These are phyloP conservation scores for Hericium alpestre DNA, from an alignment of 768 basidiomycete genomes.

Conservation along the genomic window DNA sequence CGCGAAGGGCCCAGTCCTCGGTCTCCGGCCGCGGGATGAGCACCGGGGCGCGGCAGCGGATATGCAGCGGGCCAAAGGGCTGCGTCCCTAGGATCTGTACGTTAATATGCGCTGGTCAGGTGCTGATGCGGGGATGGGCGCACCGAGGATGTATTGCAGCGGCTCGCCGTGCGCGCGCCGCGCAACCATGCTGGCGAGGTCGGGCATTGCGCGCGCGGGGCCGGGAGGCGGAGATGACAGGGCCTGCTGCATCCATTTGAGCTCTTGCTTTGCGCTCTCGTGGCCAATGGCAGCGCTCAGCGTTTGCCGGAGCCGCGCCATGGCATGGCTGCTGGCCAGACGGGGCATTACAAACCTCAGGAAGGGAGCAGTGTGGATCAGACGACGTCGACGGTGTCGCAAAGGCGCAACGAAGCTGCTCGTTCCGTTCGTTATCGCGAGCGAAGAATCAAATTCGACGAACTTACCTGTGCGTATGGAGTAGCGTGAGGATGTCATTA, in stretches of 20 bases:
- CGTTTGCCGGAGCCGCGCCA: conserved; percentile 13
- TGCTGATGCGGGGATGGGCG: conserved; percentile 12
- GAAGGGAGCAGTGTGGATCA: too few species aligned
- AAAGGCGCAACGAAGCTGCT: too few species aligned
- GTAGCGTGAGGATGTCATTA: too few species aligned
- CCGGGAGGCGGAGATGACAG: conserved; percentile 1
- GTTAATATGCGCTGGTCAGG: not conserved
- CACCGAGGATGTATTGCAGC: conserved; percentile 85
- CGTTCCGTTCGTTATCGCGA: too few species aligned
- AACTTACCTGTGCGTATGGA: too few species aligned
- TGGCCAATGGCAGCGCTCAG: conserved; percentile 26
- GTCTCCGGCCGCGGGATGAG: conserved; percentile 96
- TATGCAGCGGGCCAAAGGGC: conserved; percentile 77
- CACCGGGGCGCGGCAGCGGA: conserved; percentile 65
- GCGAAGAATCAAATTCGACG: too few species aligned
- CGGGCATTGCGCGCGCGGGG: conserved; percentile 15
- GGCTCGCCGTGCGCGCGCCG: conserved; percentile 65
- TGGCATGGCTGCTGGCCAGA: conserved; percentile 1
- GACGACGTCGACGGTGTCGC: too few species aligned
- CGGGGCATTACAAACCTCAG: not conserved
- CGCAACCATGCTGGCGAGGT: conserved; percentile 37
- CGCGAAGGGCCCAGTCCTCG: conserved; percentile 64
- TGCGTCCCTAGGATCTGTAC: conserved; percentile 48
- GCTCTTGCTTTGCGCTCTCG: conserved; percentile 28
- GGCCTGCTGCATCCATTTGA: conserved; percentile 39